phyloP scores from a whole-genome alignment of 78 protist genomes.

The Emiliania huxleyi region DNA sequence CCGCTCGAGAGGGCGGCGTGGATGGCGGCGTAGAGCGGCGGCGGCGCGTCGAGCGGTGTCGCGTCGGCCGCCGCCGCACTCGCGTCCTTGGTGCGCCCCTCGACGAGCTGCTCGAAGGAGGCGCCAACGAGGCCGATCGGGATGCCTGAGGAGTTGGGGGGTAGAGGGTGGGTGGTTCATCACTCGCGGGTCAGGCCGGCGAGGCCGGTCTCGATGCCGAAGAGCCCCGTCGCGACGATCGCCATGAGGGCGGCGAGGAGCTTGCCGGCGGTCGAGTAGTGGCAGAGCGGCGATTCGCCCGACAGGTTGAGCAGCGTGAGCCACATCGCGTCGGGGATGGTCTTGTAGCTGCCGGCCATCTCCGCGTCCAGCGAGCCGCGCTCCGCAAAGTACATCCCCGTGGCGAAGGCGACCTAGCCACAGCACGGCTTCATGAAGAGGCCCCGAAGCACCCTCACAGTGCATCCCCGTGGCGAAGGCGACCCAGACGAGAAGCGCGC shows the following conservation, averaged over 20 bases:
- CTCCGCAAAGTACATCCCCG: neutral
- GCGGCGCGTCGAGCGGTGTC: too few relatives aligned
- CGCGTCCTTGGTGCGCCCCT: neutral
- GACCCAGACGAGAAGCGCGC: neutral
- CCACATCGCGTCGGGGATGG: slow-evolving; percentile 18
- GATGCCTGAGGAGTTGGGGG: too few relatives aligned
- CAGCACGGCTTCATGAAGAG: too few relatives aligned
- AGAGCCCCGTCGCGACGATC: neutral
- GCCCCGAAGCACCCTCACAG: too few relatives aligned
- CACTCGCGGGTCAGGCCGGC: too few relatives aligned
- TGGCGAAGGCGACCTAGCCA: too few relatives aligned
- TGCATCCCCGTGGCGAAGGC: too few relatives aligned
- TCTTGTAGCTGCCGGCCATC: neutral
- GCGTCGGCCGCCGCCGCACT: neutral
- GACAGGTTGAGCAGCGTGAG: slow-evolving; percentile 13
- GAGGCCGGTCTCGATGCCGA: too few relatives aligned
- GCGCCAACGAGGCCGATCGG: neutral
- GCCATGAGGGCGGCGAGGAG: neutral
- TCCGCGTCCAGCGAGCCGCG: neutral
- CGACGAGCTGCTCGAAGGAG: neutral
- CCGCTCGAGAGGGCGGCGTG: too few relatives aligned
- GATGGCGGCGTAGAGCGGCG: too few relatives aligned
- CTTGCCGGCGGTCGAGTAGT: neutral
- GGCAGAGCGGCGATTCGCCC: neutral
- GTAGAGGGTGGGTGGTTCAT: too few relatives aligned